A percentile compares a stretch with the other conserved stretches of the same genome.
Conservation (phyloP, 2,329 filamentous ascomycete genomes). For the Trichoderma simmonsii region DNA sequence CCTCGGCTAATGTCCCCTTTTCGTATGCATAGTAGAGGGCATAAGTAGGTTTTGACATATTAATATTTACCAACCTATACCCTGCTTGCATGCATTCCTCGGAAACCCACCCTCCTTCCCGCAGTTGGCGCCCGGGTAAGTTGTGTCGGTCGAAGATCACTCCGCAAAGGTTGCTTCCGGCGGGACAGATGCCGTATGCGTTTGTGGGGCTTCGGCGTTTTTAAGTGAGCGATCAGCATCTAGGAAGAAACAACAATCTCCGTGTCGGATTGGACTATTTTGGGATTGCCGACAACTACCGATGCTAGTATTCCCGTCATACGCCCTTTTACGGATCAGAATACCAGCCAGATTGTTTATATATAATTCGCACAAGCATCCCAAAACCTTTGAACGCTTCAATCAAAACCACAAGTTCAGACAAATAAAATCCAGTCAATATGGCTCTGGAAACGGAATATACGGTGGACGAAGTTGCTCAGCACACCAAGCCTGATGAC, state of each 20-base stretch:
- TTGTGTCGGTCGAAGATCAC: not conserved
- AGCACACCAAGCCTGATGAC: slow-evolving; percentile 47
- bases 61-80: not conserved
- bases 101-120: not conserved
- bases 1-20: not conserved
- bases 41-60: not conserved
- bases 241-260: slow-evolving; percentile 3
- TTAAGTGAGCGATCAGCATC: not conserved
- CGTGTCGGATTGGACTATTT: not conserved
- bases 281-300: not conserved
- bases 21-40: not conserved
- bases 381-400: not conserved
- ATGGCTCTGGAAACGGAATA: slow-evolving; percentile 17
- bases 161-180: not conserved
- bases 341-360: not conserved
- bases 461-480: slow-evolving; percentile 42
- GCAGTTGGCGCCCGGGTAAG: not conserved
- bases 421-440: not conserved
- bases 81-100: not conserved
- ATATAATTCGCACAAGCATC: not conserved
- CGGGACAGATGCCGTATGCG: not conserved
- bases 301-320: not conserved
- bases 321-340: not conserved
- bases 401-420: not conserved
- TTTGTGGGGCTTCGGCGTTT: not conserved